phyloP scores from a whole-genome alignment of 1,139 yeast species.

The Lizanozyma gosingica region DNA sequence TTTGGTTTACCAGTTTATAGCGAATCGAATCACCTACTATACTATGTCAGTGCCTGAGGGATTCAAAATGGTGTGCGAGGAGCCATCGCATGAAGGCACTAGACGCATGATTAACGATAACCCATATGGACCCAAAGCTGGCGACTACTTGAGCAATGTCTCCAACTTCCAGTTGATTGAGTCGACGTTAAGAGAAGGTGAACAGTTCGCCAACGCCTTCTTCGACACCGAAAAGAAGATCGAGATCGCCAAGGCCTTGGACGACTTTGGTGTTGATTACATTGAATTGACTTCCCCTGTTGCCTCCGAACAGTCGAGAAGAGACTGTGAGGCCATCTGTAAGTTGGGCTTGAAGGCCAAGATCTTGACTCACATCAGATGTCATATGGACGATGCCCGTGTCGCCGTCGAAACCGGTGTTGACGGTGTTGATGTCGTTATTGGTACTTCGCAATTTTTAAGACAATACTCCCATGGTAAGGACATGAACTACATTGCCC shows the following conservation, averaged over 20 bases:
- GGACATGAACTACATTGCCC: slow-evolving; percentile 46
- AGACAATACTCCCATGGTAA: slow-evolving; percentile 47
- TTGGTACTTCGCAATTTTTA: slow-evolving; percentile 48
- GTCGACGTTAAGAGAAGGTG: slow-evolving; percentile 52
- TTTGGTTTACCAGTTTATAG: too few species aligned
- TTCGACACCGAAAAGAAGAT: slow-evolving; percentile 46
- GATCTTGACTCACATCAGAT: slow-evolving; percentile 48
- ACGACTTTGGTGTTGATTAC: slow-evolving; percentile 53
- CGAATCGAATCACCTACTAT: too few species aligned
- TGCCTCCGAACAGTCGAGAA: slow-evolving; percentile 47
- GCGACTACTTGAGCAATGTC: slow-evolving; percentile 47
- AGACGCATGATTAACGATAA: slow-evolving; percentile 14
- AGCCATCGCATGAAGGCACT: background rate
- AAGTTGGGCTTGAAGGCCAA: slow-evolving; percentile 47
- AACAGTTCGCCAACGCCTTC: slow-evolving; percentile 52
- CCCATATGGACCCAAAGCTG: slow-evolving; percentile 55
- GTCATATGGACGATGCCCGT: slow-evolving; percentile 53
- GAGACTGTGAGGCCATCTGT: slow-evolving; percentile 50
- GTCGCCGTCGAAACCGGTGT: slow-evolving; percentile 55
- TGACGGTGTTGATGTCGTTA: slow-evolving; percentile 52
- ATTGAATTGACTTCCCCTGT: slow-evolving; percentile 53
- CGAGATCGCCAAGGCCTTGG: slow-evolving; percentile 49
- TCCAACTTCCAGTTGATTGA: slow-evolving; percentile 44
- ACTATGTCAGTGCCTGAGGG: background rate
- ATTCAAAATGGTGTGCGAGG: background rate